These are phyloP conservation scores for Dictyostelium citrinum DNA, from an alignment of 78 protist species.

Conservation along the genomic window DNA sequence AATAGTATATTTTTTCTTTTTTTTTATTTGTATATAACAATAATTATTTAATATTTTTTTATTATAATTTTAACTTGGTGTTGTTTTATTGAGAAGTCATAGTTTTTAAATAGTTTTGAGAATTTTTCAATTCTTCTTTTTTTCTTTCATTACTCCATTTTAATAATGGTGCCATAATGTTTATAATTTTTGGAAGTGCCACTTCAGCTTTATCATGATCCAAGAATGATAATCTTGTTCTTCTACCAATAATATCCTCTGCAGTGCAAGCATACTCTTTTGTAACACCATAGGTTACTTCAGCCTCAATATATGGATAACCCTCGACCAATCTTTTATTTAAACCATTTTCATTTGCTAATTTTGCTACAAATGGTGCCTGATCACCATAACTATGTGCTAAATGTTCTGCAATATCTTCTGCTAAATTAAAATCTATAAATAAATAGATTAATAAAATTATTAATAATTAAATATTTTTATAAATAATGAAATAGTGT, in stretches of 20 bases:
- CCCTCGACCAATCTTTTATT: constrained; percentile 13
- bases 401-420: constrained; percentile 42
- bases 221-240: constrained; percentile 94
- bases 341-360: constrained; percentile 48
- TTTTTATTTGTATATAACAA: not conserved
- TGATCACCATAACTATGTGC: constrained; percentile 73
- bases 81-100: constrained; percentile 19
- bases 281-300: constrained; percentile 77
- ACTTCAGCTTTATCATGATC: constrained; percentile 65
- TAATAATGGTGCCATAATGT: constrained; percentile 74
- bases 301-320: constrained; percentile 92
- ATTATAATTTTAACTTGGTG: not conserved
- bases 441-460: too few relatives aligned
- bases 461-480: too few relatives aligned
- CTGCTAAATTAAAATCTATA: not conserved
- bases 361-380: constrained; percentile 18
- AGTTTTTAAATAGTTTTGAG: constrained; percentile 54
- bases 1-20: not conserved
- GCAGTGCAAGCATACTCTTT: constrained; percentile 87
- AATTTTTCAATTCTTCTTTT: constrained; percentile 37
- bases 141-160: constrained; percentile 49
- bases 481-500: too few relatives aligned
- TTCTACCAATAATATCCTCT: constrained; percentile 87
- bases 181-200: constrained; percentile 62
- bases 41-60: not conserved